phyloP scores from a whole-genome alignment of 1,284 basidiomycete species.

The Puccinia coronata region DNA sequence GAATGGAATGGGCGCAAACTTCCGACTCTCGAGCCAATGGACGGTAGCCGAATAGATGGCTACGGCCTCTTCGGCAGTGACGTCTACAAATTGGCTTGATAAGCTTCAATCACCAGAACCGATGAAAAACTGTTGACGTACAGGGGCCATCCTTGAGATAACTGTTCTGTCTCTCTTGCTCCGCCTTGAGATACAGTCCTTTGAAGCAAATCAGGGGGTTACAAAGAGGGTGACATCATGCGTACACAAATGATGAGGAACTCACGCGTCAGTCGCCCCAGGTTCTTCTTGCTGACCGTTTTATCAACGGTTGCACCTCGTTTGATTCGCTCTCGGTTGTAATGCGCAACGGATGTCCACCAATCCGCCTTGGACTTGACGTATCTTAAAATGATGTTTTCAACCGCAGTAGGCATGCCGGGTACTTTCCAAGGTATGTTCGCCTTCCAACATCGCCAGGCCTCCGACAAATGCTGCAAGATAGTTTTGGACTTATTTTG shows the following conservation, averaged over 20 bases:
- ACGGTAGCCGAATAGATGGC: conserved; percentile 96
- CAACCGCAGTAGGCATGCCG: conserved; percentile 96
- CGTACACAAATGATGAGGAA: conserved; percentile 14
- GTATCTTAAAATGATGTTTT: conserved; percentile 98
- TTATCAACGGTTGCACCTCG: conserved; percentile 99
- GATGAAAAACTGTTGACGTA: conserved; percentile 8
- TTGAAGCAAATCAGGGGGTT: conserved; percentile 61
- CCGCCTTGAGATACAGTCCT: conserved; percentile 88
- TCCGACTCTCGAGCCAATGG: conserved; percentile 93
- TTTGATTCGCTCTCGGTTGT: conserved; percentile 89
- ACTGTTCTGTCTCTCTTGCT: conserved; percentile 94
- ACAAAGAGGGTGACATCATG: neutral
- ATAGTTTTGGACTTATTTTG: conserved; percentile 99
- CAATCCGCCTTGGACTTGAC: conserved; percentile 99
- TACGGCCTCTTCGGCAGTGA: conserved; percentile 94
- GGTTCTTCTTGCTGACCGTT: conserved; percentile 94
- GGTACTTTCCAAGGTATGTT: conserved; percentile 98
- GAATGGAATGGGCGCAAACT: conserved; percentile 96
- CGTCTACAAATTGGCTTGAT: conserved; percentile 68
- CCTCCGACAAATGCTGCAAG: conserved; percentile 93
- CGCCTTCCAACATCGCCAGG: conserved; percentile 95
- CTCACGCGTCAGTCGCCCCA: conserved; percentile 80
- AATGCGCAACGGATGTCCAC: conserved; percentile 93
- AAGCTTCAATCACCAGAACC: neutral
- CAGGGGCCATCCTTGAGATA: conserved; percentile 84